A percentile compares a stretch with the other conserved stretches of the same genome.
Conservation (phyloP, 805 yeast species). For the Spathaspora sp. region DNA sequence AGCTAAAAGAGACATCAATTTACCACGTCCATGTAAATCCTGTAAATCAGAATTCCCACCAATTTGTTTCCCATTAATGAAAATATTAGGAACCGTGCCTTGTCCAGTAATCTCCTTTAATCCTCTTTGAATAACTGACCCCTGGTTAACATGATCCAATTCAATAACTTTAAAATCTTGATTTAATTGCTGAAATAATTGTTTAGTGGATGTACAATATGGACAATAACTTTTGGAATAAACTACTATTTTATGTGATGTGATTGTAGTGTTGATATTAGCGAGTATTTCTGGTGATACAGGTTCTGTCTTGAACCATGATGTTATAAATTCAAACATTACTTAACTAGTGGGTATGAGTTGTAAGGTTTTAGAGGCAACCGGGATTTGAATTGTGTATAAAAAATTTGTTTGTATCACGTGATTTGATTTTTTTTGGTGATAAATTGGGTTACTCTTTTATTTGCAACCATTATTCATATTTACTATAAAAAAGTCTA, state of each 20-base stretch:
- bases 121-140: conserved; percentile 25
- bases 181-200: conserved; percentile 11
- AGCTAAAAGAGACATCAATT: conserved; percentile 14
- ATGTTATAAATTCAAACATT: conserved; percentile 15
- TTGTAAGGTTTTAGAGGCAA: not conserved
- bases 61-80: conserved; percentile 33
- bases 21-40: conserved; percentile 18
- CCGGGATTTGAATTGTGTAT: not conserved
- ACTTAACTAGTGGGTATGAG: not conserved
- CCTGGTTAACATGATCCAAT: conserved; percentile 23
- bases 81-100: conserved; percentile 34
- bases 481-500: no score
- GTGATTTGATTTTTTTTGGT: no score
- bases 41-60: conserved; percentile 38
- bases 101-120: conserved; percentile 31
- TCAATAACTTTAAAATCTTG: conserved; percentile 24
- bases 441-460: no score
- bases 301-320: conserved; percentile 13
- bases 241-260: conserved; percentile 15
- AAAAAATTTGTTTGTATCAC: no score
- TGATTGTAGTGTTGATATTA: conserved; percentile 4
- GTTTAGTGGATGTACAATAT: conserved; percentile 23
- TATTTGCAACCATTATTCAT: no score
- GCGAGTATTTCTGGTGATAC: conserved; percentile 1
- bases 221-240: conserved; percentile 32